Conservation (phyloP, 306 rosid species). For the Sphenostylis stenocarpa region DNA sequence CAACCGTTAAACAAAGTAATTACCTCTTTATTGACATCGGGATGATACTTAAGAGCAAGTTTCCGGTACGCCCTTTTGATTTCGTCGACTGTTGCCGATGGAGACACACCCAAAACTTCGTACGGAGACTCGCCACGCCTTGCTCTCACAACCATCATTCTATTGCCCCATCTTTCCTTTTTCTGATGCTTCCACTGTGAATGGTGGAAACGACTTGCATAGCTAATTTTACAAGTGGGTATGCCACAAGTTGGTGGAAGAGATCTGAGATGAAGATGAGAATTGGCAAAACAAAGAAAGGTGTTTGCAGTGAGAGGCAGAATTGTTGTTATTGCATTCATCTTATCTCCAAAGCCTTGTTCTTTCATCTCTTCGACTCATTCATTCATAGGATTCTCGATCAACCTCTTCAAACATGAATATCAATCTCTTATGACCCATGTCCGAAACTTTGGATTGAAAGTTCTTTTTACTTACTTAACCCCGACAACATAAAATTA, state of each 20-base stretch:
- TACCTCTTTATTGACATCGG: slow-evolving; percentile 97
- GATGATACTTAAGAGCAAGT: slow-evolving; percentile 94
- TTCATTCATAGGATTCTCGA: not conserved
- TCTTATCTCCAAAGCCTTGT: slow-evolving; percentile 27
- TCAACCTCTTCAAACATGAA: not conserved
- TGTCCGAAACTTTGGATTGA: not conserved
- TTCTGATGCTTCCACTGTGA: slow-evolving; percentile 22
- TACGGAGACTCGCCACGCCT: slow-evolving; percentile 78
- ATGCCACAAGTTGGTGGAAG: slow-evolving; percentile 31
- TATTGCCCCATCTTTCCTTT: slow-evolving; percentile 7
- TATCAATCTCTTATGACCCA: not conserved
- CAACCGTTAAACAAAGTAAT: not conserved
- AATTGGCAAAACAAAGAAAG: slow-evolving; percentile 1
- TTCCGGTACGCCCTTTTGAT: slow-evolving; percentile 90
- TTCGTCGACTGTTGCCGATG: slow-evolving; percentile 67
- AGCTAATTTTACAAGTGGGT: slow-evolving; percentile 36
- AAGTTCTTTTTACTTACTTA: not conserved
- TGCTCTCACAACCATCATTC: slow-evolving; percentile 33
- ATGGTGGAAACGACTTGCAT: not conserved
- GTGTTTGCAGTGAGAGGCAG: slow-evolving; percentile 32
- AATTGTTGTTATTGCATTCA: slow-evolving; percentile 40
- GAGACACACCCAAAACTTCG: slow-evolving; percentile 75
- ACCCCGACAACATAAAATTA: not conserved
- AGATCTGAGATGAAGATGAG: slow-evolving; percentile 38
- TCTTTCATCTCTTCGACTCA: slow-evolving; percentile 33